Percentiles rank a stretch among this genome's conserved stretches.
Evolutionary conservation across 176 grass and related monocot species (phyloP).

Genomic region (Triticum monococcum): DNA sequence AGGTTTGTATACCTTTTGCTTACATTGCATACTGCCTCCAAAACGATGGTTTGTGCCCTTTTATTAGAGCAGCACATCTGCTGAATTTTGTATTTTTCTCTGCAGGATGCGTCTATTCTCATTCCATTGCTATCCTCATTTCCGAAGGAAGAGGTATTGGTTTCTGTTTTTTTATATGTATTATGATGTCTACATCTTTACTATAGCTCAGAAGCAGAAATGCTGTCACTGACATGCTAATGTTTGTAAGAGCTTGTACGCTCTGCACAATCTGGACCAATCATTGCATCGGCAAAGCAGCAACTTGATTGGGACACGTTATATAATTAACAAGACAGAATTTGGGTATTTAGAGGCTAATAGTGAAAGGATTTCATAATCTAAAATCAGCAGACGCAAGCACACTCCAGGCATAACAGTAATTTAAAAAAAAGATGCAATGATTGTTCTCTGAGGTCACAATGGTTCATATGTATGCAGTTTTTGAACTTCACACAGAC

Average conservation of each 20-base stretch:
- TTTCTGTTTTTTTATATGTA: slow-evolving; percentile 7
- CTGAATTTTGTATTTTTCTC: slow-evolving; percentile 25
- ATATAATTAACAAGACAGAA: too few relatives aligned
- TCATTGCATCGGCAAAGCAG: not conserved
- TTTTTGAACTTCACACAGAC: slow-evolving; percentile 2
- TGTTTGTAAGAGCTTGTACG: slow-evolving; percentile 17
- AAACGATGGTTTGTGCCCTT: not conserved
- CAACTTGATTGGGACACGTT: too few relatives aligned
- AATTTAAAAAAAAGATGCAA: too few relatives aligned
- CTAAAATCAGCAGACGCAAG: too few relatives aligned
- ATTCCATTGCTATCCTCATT: slow-evolving; percentile 95
- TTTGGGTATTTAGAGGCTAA: too few relatives aligned
- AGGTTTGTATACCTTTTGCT: slow-evolving; percentile 54
- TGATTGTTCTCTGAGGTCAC: not conserved
- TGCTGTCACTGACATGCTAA: not conserved
- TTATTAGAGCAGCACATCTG: slow-evolving; percentile 1
- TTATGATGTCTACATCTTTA: slow-evolving; percentile 10
- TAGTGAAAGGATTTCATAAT: too few relatives aligned
- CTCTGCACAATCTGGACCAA: not conserved
- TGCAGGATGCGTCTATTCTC: slow-evolving; percentile 94
- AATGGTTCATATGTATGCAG: not conserved
- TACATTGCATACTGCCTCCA: not conserved
- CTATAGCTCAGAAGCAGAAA: slow-evolving; percentile 20
- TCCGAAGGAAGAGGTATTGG: slow-evolving; percentile 90
- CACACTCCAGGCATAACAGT: too few relatives aligned